Evolutionary conservation across 371 early-diverging fungal species (phyloP).

Genomic region (Zychaea mexicana): DNA sequence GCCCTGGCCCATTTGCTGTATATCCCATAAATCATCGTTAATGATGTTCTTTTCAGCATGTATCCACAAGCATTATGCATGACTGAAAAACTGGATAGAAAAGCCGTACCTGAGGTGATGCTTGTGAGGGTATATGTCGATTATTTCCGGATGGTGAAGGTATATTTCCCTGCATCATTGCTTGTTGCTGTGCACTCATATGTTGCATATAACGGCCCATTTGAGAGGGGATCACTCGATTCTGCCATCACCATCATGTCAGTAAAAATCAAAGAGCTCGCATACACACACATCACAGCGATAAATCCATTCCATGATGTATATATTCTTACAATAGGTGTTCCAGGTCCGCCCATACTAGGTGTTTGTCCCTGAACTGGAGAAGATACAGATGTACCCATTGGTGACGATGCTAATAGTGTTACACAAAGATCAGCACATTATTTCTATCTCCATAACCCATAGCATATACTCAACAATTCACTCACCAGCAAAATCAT

Average conservation of each 20-base stretch:
- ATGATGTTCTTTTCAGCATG: neutral
- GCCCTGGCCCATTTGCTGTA: slow-evolving; percentile 3
- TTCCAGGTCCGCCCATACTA: slow-evolving; percentile 30
- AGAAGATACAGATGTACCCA: slow-evolving; percentile 29
- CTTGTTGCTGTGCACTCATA: slow-evolving; percentile 19
- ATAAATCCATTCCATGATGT: neutral
- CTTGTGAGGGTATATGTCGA: slow-evolving; percentile 20
- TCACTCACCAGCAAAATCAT: slow-evolving; percentile 38
- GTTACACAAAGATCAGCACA: slow-evolving; percentile 1
- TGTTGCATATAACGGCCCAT: slow-evolving; percentile 38
- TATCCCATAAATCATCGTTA: neutral
- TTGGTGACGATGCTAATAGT: slow-evolving; percentile 27
- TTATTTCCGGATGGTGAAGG: slow-evolving; percentile 24
- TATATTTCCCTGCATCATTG: slow-evolving; percentile 22
- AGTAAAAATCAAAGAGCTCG: no score
- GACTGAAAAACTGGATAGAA: no score
- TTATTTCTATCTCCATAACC: neutral
- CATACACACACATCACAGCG: neutral
- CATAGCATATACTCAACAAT: neutral
- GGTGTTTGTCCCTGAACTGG: slow-evolving; percentile 30
- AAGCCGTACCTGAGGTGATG: slow-evolving; percentile 25
- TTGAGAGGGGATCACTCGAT: slow-evolving; percentile 44
- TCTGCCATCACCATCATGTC: no score
- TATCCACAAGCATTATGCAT: no score
- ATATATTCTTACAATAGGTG: slow-evolving; percentile 23